Base-by-base conservation (phyloP, 331 rosid species). In the Rosa hybrid region DNA sequence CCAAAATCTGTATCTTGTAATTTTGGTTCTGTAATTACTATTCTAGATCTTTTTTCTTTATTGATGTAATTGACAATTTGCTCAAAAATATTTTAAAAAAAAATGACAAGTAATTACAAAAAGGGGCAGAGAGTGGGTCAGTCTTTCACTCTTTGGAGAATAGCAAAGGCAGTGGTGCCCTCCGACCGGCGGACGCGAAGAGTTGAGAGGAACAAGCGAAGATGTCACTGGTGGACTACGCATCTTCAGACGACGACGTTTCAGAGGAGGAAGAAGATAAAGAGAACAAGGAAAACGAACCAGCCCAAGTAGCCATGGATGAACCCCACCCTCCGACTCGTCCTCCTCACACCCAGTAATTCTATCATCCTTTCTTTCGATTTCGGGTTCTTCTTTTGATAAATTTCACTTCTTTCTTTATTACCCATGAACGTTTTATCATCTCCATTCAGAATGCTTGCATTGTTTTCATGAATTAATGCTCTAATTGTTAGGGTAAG, bases 141-240 rank as follows among this genome's bases (percentile, higher is more conserved):
- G n/a, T 51, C 7, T 30, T 0, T 30, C 34, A 30, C 34, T 30
- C 34, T 30, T 30, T 30, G 34, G 57, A 51, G 57, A 51, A 51
- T 14, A 53, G 59, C 10, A 1, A 17, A 51, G 20, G 57, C 57
- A 51, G n/a, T 12, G 4, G 51, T 12, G 39, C 39, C 39, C 39
- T 34, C 39, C 3, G 39, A 34, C 12, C 49, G 23, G 64, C 77
- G 6, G 49, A 6, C 7, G 38, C 0, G 25, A 49, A 63, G 78
- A 62, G 27, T 18, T 25, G 45, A 34, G 38, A 23, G 18, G 48
- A 41, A 16, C 49, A 76, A n/a, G 50, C 64, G 60, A 81, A 69
- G 80, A 92, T 94, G 98, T 90, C 97, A 50, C 84, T 95, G 79
- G 98, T 95, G 34, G 98, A 95, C 83, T 95, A 95, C 87, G 89